Conservation (phyloP, 1,139 yeast genomes). For the Lodderomyces metapsilosis region DNA sequence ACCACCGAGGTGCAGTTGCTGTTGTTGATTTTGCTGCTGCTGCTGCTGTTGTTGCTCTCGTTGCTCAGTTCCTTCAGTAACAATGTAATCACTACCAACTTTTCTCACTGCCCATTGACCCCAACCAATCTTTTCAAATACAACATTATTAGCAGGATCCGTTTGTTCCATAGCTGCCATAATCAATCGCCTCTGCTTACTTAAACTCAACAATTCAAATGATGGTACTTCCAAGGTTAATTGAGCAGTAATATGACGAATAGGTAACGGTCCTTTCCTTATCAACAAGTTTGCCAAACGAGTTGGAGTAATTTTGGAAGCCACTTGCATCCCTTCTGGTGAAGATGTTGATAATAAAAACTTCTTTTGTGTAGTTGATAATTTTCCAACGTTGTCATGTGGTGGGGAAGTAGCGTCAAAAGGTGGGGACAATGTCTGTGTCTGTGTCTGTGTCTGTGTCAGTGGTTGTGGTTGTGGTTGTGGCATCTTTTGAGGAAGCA, state of each 20-base stretch:
- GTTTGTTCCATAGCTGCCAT: conserved; percentile 79
- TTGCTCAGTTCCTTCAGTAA: conserved; percentile 40
- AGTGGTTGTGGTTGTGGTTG: conserved; percentile 6
- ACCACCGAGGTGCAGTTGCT: conserved; percentile 1
- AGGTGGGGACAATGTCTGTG: conserved; percentile 5
- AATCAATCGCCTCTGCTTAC: conserved; percentile 86
- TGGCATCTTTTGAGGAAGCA: conserved; percentile 4
- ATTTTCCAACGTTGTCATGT: background rate
- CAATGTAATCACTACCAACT: conserved; percentile 50
- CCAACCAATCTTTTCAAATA: conserved; percentile 96
- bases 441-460: conserved; percentile 2
- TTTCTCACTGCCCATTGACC: conserved; percentile 92
- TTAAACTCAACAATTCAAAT: conserved; percentile 74
- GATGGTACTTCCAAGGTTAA: conserved; percentile 73
- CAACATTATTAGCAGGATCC: conserved; percentile 58
- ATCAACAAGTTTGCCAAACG: conserved; percentile 68
- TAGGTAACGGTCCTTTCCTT: conserved; percentile 84
- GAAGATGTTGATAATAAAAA: conserved; percentile 68
- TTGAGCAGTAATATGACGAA: conserved; percentile 83
- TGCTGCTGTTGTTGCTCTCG: conserved; percentile 6
- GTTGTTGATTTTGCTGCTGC: conserved; percentile 10
- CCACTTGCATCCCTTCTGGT: conserved; percentile 87
- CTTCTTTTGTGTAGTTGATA: conserved; percentile 16
- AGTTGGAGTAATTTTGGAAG: conserved; percentile 79
- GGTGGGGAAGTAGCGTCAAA: background rate